Conservation (phyloP, 495 filamentous ascomycete genomes). For the Lindgomyces ingoldianus region DNA sequence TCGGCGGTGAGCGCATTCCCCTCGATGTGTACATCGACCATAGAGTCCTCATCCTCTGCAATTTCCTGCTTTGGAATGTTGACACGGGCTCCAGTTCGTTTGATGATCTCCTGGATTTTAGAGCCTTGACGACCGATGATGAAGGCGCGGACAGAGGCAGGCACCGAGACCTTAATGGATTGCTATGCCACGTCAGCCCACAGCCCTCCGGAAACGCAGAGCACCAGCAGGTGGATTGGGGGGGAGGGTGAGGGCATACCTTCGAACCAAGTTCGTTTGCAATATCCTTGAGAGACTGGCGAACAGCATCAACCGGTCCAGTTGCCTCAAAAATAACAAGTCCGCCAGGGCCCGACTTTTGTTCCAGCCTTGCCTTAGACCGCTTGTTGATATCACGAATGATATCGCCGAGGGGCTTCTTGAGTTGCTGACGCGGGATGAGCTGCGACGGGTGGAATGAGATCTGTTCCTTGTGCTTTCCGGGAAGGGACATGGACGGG, state of each 20-base stretch:
- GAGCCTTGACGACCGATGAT: slow-evolving; percentile 90
- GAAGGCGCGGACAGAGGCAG: slow-evolving; percentile 74
- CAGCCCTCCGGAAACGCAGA: too few relatives aligned
- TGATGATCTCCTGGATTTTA: slow-evolving; percentile 84
- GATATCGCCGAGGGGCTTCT: slow-evolving; percentile 77
- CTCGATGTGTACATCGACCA: slow-evolving; percentile 83
- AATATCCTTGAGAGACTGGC: slow-evolving; percentile 81
- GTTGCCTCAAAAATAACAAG: slow-evolving; percentile 75
- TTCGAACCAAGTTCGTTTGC: slow-evolving; percentile 81
- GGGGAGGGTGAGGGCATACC: too few relatives aligned
- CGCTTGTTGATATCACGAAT: slow-evolving; percentile 83
- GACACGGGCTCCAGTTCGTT: slow-evolving; percentile 81
- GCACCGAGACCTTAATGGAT: slow-evolving; percentile 73
- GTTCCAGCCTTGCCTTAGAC: slow-evolving; percentile 80
- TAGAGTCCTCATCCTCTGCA: slow-evolving; percentile 75
- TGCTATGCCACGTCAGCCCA: slow-evolving; percentile 53
- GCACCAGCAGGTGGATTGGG: too few relatives aligned
- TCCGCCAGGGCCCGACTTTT: slow-evolving; percentile 62
- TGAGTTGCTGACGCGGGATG: slow-evolving; percentile 70
- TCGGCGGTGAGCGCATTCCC: slow-evolving; percentile 83
- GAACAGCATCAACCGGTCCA: slow-evolving; percentile 73
- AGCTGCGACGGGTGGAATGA: slow-evolving; percentile 70
- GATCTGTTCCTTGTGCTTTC: slow-evolving; percentile 74
- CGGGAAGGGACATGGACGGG: slow-evolving; percentile 68
- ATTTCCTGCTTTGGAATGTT: slow-evolving; percentile 77